Conservation (phyloP, 352 stramenopile species). For the Pythium aristosporum region DNA sequence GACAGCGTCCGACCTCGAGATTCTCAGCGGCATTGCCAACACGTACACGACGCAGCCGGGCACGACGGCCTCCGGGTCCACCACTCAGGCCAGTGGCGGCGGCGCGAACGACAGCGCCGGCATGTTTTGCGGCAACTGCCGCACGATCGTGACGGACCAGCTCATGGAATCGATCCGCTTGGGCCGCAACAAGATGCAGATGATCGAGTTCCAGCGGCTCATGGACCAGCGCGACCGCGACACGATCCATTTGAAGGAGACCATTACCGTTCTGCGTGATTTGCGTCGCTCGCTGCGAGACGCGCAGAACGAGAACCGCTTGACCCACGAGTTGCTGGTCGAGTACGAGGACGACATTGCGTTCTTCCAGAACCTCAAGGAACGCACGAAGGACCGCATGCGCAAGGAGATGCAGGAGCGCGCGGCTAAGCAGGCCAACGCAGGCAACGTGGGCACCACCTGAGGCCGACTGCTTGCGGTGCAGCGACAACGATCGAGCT, state of each 20-base stretch:
- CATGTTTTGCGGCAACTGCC: conserved; percentile 55
- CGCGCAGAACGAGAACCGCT: conserved; percentile 40
- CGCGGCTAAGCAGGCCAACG: conserved; percentile 26
- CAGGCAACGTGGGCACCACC: conserved; percentile 27
- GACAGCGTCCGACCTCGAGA: conserved; percentile 67
- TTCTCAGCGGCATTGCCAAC: conserved; percentile 83
- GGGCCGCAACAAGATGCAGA: conserved; percentile 65
- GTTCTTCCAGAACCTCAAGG: conserved; percentile 70
- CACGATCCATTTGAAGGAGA: conserved; percentile 61
- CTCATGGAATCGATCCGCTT: conserved; percentile 78
- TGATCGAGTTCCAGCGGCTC: conserved; percentile 49
- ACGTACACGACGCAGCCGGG: conserved; percentile 53
- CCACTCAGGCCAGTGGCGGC: neutral
- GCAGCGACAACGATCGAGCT: conserved; percentile 2
- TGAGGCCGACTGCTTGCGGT: conserved; percentile 25
- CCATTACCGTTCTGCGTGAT: conserved; percentile 46
- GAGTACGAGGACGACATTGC: conserved; percentile 72
- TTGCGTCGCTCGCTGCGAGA: conserved; percentile 56
- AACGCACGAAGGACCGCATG: conserved; percentile 71
- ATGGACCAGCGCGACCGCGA: conserved; percentile 66
- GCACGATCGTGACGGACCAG: conserved; percentile 66
- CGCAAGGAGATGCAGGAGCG: conserved; percentile 55
- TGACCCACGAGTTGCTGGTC: conserved; percentile 53
- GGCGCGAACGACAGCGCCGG: neutral
- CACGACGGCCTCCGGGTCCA: neutral